Evolutionary conservation across 208 protist species (phyloP).

Genomic region (Leptomonas pyrrhocoris): DNA sequence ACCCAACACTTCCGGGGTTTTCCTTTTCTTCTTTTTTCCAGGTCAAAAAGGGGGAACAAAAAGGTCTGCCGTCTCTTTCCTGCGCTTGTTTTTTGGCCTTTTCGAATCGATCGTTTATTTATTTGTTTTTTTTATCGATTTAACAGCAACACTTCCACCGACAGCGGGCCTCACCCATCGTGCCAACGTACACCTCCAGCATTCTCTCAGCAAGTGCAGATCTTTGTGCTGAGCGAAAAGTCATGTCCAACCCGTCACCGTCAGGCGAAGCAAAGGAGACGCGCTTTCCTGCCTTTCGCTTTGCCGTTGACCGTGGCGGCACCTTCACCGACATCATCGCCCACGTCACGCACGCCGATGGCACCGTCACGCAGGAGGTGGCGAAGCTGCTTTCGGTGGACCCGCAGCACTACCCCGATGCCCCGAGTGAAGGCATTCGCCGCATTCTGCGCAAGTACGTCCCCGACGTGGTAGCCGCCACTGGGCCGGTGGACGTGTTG

Average conservation of each 20-base stretch:
- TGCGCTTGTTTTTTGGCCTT: too few species aligned
- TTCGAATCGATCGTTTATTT: too few species aligned
- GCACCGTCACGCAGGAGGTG: slow-evolving; percentile 49
- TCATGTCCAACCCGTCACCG: slow-evolving; percentile 1
- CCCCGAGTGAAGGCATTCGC: slow-evolving; percentile 95
- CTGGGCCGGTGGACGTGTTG: slow-evolving; percentile 59
- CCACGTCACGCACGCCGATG: slow-evolving; percentile 41
- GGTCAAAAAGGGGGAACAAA: too few species aligned
- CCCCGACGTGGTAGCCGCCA: slow-evolving; percentile 31
- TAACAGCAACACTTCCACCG: too few species aligned
- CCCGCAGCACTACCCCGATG: slow-evolving; percentile 93
- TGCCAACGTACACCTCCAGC: too few species aligned
- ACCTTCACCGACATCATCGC: slow-evolving; percentile 97
- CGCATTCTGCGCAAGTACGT: slow-evolving; percentile 77
- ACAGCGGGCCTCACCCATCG: too few species aligned
- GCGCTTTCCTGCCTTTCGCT: slow-evolving; percentile 47
- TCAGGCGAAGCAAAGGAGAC: not conserved
- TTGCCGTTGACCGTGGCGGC: slow-evolving; percentile 94
- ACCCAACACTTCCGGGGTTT: too few species aligned
- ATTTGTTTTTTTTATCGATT: too few species aligned
- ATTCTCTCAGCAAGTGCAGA: too few species aligned
- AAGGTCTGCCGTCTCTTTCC: too few species aligned
- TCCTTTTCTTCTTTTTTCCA: too few species aligned
- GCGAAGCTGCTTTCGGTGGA: slow-evolving; percentile 95
- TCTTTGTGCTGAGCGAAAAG: not conserved